Evolutionary conservation across 208 protist genomes (phyloP).

Genomic region (Novymonas esmeraldas): DNA sequence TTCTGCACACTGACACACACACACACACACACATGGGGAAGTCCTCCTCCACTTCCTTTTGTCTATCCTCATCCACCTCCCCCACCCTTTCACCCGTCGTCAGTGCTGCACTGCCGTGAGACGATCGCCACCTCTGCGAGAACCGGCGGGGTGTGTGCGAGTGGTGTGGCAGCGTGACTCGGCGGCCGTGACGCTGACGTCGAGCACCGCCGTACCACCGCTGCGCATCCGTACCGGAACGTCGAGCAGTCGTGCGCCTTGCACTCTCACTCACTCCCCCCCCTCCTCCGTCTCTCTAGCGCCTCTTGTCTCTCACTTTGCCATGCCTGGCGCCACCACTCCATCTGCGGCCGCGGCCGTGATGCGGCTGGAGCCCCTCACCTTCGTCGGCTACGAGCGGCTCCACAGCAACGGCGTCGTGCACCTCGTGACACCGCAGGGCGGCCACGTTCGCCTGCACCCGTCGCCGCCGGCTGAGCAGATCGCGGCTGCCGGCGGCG

Average conservation of each 20-base stretch:
- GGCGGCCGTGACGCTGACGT: too few relatives aligned
- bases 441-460: slow-evolving; percentile 7
- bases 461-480: slow-evolving; percentile 4
- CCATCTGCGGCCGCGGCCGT: neutral
- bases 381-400: slow-evolving; percentile 26
- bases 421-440: slow-evolving; percentile 15
- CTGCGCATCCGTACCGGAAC: too few relatives aligned
- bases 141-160: too few relatives aligned
- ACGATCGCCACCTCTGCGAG: too few relatives aligned
- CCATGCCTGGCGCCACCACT: neutral
- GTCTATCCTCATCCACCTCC: too few relatives aligned
- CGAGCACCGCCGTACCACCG: too few relatives aligned
- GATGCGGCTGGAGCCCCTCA: slow-evolving; percentile 19
- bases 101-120: too few relatives aligned
- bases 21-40: too few relatives aligned
- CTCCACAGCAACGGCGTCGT: slow-evolving; percentile 1
- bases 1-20: too few relatives aligned
- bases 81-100: too few relatives aligned
- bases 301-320: neutral
- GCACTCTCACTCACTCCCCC: neutral
- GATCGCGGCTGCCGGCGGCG: neutral
- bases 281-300: neutral
- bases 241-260: neutral
- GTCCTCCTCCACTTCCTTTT: too few relatives aligned
- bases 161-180: too few relatives aligned